Percentiles rank a stretch among this genome's conserved stretches.
phyloP scores from a whole-genome alignment of 208 protist genomes.

The Plasmodiophora brassicae region DNA sequence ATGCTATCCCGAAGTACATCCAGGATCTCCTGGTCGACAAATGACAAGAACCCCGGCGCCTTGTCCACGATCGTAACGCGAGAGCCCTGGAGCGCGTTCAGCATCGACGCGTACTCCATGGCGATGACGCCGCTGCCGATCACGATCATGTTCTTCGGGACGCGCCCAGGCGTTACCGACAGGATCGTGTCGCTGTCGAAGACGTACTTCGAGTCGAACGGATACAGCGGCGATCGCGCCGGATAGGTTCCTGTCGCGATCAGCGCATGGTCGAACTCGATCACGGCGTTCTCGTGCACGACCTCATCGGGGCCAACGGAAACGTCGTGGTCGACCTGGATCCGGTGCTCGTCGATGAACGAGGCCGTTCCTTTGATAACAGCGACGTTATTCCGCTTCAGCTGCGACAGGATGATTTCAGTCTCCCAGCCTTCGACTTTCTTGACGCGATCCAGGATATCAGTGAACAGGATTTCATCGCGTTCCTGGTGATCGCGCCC shows the following conservation, averaged over 20 bases:
- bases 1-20: conserved; percentile 15
- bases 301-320: background rate
- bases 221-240: background rate
- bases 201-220: background rate
- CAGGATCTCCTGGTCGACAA: conserved; percentile 6
- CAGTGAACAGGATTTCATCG: background rate
- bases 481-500: conserved; percentile 17
- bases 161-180: background rate
- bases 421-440: conserved; percentile 29
- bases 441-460: conserved; percentile 19
- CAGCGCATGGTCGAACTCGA: background rate
- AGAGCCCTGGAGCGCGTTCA: background rate
- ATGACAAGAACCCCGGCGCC: background rate
- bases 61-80: conserved; percentile 27
- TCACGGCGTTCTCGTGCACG: background rate
- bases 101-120: conserved; percentile 21
- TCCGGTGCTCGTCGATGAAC: background rate
- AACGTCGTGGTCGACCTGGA: background rate
- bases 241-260: background rate
- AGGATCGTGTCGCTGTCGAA: conserved; percentile 20
- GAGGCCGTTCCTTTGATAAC: background rate
- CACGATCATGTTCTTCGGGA: conserved; percentile 27
- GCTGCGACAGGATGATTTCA: background rate
- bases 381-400: conserved; percentile 9
- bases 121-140: conserved; percentile 1